Base-by-base conservation (phyloP, 352 stramenopile genomes). In the Globisporangium heterothallicum region DNA sequence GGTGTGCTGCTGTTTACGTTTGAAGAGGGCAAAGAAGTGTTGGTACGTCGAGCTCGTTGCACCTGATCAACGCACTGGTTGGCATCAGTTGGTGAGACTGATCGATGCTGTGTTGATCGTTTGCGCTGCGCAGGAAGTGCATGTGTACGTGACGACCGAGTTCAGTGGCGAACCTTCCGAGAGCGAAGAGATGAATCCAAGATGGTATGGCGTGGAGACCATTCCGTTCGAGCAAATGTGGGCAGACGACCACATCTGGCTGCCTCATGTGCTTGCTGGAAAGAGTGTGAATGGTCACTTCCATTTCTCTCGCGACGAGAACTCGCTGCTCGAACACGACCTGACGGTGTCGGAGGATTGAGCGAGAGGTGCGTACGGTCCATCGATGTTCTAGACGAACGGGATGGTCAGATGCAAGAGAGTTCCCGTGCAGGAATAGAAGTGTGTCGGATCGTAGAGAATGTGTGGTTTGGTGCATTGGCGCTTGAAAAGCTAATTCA, bases 221-320 rank as follows among this genome's bases (percentile, higher is more conserved):
- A 79, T 97, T 41, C 88, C 88, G n/a, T 92, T 77, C 48, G 54
- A 73, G 3, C 61, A 59, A n/a, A 97, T 97, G 86, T 96, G 87
- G 86, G 61, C 79, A 2, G 86, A 96, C 61, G 86, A 96, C 57
- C 47, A 36, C 42, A 57, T 89, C 41, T 96, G 87, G 87, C 58
- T 95, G 35, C 84, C 84, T 21, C 72, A 84, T 18, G 66, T 96
- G 18, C 70, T 96, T 13, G 57, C 49, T 1, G 86, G 83, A 34
- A 74, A 84, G 30, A 70, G 41, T 29, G 81, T 96, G 42, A 49
- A 72, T 41, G 86, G 78, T 9, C 66, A 79, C 22, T 94, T 93
- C 51, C 66, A 74, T 56, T 95, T 94, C 50, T 66, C 62, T 14
- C 66, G 55, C 19, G 78, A 92, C 45, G 84, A 93, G 50, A 52